These are phyloP conservation scores for Ramalina peruviana DNA, from an alignment of 495 filamentous ascomycete genomes.

Conservation along the genomic window DNA sequence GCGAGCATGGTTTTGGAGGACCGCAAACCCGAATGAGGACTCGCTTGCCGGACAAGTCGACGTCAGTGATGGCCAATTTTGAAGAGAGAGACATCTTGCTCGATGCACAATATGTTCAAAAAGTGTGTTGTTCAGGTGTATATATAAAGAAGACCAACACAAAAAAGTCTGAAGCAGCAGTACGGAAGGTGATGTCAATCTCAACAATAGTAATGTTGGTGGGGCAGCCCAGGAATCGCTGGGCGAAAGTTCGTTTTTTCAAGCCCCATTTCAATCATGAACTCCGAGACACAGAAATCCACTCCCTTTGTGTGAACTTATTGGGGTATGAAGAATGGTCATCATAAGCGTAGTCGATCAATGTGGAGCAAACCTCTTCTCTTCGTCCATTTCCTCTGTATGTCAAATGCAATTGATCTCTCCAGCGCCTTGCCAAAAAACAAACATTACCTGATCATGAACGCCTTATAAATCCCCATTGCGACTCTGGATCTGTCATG, in stretches of 20 bases:
- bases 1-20: neutral
- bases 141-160: neutral
- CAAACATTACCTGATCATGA: too few relatives aligned
- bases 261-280: neutral
- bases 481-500: too few relatives aligned
- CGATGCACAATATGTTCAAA: neutral
- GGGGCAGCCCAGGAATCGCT: neutral
- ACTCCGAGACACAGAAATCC: neutral
- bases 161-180: too few relatives aligned
- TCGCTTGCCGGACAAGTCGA: slow-evolving; percentile 94
- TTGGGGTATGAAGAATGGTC: too few relatives aligned
- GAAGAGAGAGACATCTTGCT: slow-evolving; percentile 87
- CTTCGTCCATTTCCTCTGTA: too few relatives aligned
- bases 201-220: neutral
- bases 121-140: neutral
- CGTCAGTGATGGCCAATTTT: slow-evolving; percentile 92
- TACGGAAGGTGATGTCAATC: neutral
- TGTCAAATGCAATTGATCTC: too few relatives aligned
- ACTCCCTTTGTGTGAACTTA: neutral
- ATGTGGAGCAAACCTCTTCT: too few relatives aligned
- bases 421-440: too few relatives aligned
- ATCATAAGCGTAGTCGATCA: too few relatives aligned
- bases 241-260: neutral
- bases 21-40: slow-evolving; percentile 83
- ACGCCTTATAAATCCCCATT: too few relatives aligned